Base-by-base conservation (phyloP, 495 filamentous ascomycete genomes). In the Penicillium waksmanii region DNA sequence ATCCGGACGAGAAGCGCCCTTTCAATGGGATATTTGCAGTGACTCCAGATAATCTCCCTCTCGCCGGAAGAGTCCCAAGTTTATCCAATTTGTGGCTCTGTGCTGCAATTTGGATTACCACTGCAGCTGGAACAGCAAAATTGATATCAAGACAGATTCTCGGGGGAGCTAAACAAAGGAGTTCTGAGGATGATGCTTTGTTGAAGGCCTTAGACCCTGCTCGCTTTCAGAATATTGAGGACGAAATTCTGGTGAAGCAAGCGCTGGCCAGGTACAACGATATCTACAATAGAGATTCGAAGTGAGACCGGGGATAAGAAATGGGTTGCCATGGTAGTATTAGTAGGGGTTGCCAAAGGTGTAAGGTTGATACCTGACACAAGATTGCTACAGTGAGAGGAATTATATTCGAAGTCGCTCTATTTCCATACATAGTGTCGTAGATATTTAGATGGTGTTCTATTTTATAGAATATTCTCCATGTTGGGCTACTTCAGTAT, bases 1-100 rank as follows among this genome's bases (percentile, higher is more conserved):
- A 56, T n/a, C 9, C 18, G 5, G 44, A 63, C 33, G 66, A 56
- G 47, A 55, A 63, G 23, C 4, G 34, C 13, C 63, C 63, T 3
- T 74, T 71, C 55, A 76, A 76, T 53, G 73, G 73, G 15, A 73
- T 74, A 18, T 76, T 76, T 52, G 56, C 73, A 1, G 70, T 76
- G 55, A 76, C 73, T 4, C 73, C 73, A 2, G 73, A 76, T 48
- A 76, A 76, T 50, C 56, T 74, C 44, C 73, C 73, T 3, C 52
- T 76, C 38, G 71, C 70, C 8, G 71, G 73, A 10, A 55, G 34
- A 10, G 64, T 74, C 15, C 53, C 71, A 21, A 57, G 42, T 13
- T 23, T 55, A 10, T 19, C 58, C 9, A 71, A 71, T 13, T 17
- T 76, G 31, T 74, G 67, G 51, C 56, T 76, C 42, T 62, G 61